Conservation (phyloP, 495 filamentous ascomycete genomes). For the Penicillium fimorum region DNA sequence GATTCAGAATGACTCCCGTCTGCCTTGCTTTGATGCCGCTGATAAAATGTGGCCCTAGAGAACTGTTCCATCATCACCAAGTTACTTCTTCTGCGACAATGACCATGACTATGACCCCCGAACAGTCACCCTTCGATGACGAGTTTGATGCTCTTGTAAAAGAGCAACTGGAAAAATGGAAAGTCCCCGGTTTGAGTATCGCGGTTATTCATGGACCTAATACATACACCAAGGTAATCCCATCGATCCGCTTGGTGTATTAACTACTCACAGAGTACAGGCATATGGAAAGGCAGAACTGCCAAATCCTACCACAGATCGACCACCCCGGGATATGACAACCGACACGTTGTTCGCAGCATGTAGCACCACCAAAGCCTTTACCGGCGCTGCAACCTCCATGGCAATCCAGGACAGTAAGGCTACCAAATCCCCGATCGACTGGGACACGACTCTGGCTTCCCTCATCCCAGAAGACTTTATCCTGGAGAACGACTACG, state of each 20-base stretch:
- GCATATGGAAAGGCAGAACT: constrained; percentile 19
- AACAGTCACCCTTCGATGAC: constrained; percentile 18
- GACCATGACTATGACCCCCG: background rate
- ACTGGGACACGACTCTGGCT: too few relatives aligned
- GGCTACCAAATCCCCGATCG: too few relatives aligned
- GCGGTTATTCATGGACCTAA: constrained; percentile 46
- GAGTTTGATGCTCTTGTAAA: constrained; percentile 40
- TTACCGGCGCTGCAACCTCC: too few relatives aligned
- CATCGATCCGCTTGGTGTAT: background rate
- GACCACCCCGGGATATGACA: too few relatives aligned
- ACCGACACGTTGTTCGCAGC: too few relatives aligned
- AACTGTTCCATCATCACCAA: background rate
- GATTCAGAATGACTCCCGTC: background rate
- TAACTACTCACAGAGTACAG: constrained; percentile 29
- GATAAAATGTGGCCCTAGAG: background rate
- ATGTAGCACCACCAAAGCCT: too few relatives aligned
- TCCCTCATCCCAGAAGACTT: too few relatives aligned
- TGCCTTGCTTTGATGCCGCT: background rate
- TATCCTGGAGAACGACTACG: too few relatives aligned
- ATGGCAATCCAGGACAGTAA: too few relatives aligned
- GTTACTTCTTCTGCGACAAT: background rate
- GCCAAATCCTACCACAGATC: too few relatives aligned
- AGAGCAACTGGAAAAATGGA: constrained; percentile 43
- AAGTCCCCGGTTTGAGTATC: constrained; percentile 51
- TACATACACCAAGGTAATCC: constrained; percentile 43